Evolutionary conservation across 768 basidiomycete genomes (phyloP).

Genomic region (Pulveroboletus sp.): DNA sequence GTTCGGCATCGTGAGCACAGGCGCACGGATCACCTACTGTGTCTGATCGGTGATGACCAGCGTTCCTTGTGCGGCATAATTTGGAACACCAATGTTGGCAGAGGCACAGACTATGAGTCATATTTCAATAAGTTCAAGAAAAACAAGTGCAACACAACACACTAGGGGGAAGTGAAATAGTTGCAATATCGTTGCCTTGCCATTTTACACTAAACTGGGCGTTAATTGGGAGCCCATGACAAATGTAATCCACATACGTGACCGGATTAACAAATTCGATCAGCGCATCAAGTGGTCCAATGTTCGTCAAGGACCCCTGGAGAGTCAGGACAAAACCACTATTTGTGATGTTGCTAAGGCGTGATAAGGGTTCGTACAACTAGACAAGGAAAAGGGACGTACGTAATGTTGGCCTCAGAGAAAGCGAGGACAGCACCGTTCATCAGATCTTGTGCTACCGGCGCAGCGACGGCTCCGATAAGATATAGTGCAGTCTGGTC

Average conservation of each 20-base stretch:
- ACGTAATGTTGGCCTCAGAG: conserved; percentile 56
- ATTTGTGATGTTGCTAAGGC: conserved; percentile 49
- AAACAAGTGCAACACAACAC: conserved; percentile 4
- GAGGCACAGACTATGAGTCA: conserved; percentile 52
- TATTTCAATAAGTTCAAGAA: not conserved
- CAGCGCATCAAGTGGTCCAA: conserved; percentile 64
- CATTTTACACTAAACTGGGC: conserved; percentile 47
- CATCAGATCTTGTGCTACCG: conserved; percentile 62
- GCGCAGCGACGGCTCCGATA: conserved; percentile 66
- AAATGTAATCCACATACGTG: conserved; percentile 35
- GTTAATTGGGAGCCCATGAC: not conserved
- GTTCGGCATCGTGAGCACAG: not conserved
- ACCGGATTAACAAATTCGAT: conserved; percentile 65
- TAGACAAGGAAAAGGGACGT: conserved; percentile 8
- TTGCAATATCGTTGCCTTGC: conserved; percentile 59
- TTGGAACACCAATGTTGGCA: conserved; percentile 61
- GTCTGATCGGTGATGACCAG: conserved; percentile 52
- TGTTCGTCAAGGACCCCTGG: conserved; percentile 53
- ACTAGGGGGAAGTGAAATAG: conserved; percentile 59
- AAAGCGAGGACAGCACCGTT: conserved; percentile 52
- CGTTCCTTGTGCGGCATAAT: conserved; percentile 49
- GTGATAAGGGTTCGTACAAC: conserved; percentile 47
- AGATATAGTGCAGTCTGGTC: conserved; percentile 61
- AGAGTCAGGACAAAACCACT: conserved; percentile 61
- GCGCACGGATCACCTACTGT: conserved; percentile 33